Evolutionary conservation across 176 grass and related monocot species (phyloP), one percentile per base, ranked within the genome.

Genomic region (Bothriochloa decipiens): DNA sequence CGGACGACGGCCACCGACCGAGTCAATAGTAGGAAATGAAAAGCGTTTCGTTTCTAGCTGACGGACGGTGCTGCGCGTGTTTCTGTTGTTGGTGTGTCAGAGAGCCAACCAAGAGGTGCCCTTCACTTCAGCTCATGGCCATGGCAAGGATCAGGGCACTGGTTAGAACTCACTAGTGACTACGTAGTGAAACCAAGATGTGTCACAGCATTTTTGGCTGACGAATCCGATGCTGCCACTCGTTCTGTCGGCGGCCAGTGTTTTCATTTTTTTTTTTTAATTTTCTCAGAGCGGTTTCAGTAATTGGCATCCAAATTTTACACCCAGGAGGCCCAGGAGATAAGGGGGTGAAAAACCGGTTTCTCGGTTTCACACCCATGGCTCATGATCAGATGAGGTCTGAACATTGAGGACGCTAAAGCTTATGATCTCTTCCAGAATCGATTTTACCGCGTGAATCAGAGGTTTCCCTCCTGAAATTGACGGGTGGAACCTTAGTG

Each of bases 91-190:
- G 45, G 32, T 72, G 39, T 23, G 81, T 25, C 23, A 16, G 14
- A 32, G 27, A 23, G 12, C 8, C 17, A 11, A 11, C n/a, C n/a
- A n/a, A n/a, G 26, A 37, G 39, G 63, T 25, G 71, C 7, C 64
- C 87, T 89, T 76, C 70, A 62, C 82, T 89, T 76, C 39, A 65
- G 63, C 85, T 89, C 39, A 64, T 45, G 10, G 15, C 82, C 72
- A 86, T 82, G 63, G 83, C 32, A 20, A 49, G 57, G 14, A 43
- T 43, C 1, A 16, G 14, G 49, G 47, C 4, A 17, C 3, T 60
- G 68, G 62, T n/a, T 89, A 53, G 72, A 85, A 89, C 72, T 71
- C 64, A 85, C 87, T 63, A 18, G 70, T 49, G 14, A 73, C 22
- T 15, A 68, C 42, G 65, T 47, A 11, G 76, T 61, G 62, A 49